Conservation (phyloP, 1,284 basidiomycete genomes). For the Cryptococcus jaspeensis region DNA sequence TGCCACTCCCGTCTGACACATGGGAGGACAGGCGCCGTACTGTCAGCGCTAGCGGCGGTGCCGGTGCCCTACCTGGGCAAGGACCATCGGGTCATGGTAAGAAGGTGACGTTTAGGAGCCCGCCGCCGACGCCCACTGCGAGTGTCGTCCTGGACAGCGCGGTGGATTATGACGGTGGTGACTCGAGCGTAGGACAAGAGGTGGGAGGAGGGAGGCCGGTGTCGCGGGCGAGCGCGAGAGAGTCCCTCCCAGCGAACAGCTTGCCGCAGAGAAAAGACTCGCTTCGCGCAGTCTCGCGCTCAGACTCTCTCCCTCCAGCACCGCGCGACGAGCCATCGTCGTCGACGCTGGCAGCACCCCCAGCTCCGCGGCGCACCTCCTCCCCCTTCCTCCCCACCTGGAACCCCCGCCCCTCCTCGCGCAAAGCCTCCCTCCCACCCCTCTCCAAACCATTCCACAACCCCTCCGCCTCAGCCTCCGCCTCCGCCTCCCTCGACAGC, state of each 20-base stretch:
- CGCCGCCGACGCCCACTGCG: constrained; percentile 32
- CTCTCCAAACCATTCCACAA: background rate
- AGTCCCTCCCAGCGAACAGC: too few species aligned
- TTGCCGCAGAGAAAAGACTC: too few species aligned
- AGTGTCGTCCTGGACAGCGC: constrained; percentile 26
- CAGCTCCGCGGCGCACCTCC: constrained; percentile 1
- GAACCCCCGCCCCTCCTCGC: constrained; percentile 11
- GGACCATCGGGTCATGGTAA: constrained; percentile 22
- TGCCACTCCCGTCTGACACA: too few species aligned
- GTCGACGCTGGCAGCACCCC: too few species aligned
- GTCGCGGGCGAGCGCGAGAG: constrained; percentile 1
- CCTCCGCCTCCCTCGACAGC: background rate
- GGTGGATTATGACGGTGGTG: constrained; percentile 3
- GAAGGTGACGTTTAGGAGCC: constrained; percentile 38
- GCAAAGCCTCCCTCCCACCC: constrained; percentile 24
- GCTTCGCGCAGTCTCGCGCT: constrained; percentile 1
- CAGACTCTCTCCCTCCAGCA: constrained; percentile 1
- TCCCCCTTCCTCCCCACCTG: constrained; percentile 12
- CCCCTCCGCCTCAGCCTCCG: background rate
- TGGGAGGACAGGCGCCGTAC: constrained; percentile 10
- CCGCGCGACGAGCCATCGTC: background rate
- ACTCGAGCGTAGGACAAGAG: background rate
- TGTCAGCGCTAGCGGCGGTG: constrained; percentile 18
- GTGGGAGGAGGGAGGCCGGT: constrained; percentile 2
- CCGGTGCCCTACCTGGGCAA: too few species aligned